Base-by-base conservation (phyloP, 768 basidiomycete species). In the Strobilomyces echinocephalus region DNA sequence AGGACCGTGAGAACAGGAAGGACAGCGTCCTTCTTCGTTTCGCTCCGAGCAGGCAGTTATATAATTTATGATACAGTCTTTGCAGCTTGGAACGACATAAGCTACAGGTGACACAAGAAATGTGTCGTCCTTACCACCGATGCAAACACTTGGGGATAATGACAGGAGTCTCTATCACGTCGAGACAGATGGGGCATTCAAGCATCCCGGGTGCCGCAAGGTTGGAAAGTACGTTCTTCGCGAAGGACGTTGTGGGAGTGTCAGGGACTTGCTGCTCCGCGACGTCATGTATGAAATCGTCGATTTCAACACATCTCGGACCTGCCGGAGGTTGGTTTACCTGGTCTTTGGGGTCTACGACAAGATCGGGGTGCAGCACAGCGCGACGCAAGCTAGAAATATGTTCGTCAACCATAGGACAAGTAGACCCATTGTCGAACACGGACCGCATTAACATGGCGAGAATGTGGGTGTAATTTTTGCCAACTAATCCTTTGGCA, bases 401-500 rank as follows among this genome's bases (percentile, higher is more conserved):
- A 34, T 45, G 24, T n/a, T 40, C 14, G 46, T 66, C 42, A 59
- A 48, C 50, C 30, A 20, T 18, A 33, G 21, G 12, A 50, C 6
- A 30, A 18, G 39, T 15, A 42, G 30, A 50, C 4, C 3, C 16
- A 15, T 6, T 47, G 28, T 21, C 50, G 39, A 52, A 16, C 28
- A 70, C 79, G 24, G 51, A 92, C 92, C 86, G 81, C 91, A 95
- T 95, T 30, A 97, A 76, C 88, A 95, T 93, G 12, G 94, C 91
- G 61, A 97, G 79, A 65, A 94, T 91, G 67, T 91, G 83, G 18
- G 89, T 87, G 67, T 88, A 87, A 61, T 92, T 91, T 65, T 82
- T 88, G 59, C 83, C 81, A 30, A 91, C 74, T 3, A 86, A 73
- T 4, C 94, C 93, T 66, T 87, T 87, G 4, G 84, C 85, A 57